A percentile compares a stretch with the other conserved stretches of the same genome.
phyloP scores from a whole-genome alignment of 345 rosid genomes.

The Stellera chamaejasme region DNA sequence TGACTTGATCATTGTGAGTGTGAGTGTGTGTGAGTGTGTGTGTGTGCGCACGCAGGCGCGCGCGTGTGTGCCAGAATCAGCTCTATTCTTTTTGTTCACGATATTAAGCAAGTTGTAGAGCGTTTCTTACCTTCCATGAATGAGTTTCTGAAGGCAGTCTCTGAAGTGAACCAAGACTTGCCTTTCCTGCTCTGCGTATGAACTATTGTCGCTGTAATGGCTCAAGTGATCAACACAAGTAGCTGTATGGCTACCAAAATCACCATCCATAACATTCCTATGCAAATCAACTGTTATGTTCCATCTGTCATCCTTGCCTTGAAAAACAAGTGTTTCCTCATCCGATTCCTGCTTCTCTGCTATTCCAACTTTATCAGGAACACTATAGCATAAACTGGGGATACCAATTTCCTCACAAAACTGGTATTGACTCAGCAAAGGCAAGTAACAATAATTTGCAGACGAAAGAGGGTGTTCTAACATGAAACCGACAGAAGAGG shows the following conservation, averaged over 20 bases:
- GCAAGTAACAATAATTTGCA: too few relatives aligned
- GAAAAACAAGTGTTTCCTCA: slow-evolving; percentile 8
- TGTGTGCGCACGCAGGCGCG: too few relatives aligned
- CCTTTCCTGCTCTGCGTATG: slow-evolving; percentile 28
- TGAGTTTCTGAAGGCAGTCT: slow-evolving; percentile 26
- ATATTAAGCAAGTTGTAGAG: too few relatives aligned
- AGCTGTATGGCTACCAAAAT: slow-evolving; percentile 7
- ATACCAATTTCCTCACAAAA: neutral
- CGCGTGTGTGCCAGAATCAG: too few relatives aligned
- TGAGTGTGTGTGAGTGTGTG: too few relatives aligned
- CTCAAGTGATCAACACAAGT: slow-evolving; percentile 8
- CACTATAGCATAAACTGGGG: neutral
- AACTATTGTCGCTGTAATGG: slow-evolving; percentile 12
- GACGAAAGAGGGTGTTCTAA: too few relatives aligned
- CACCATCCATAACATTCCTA: slow-evolving; percentile 7
- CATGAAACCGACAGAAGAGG: neutral
- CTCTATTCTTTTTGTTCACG: too few relatives aligned
- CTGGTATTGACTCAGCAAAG: neutral
- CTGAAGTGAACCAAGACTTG: slow-evolving; percentile 30
- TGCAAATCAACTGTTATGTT: slow-evolving; percentile 8
- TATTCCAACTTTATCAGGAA: slow-evolving; percentile 12
- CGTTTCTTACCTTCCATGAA: neutral
- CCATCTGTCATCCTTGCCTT: slow-evolving; percentile 5
- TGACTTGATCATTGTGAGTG: too few relatives aligned
- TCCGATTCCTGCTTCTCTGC: slow-evolving; percentile 7